Percentiles rank a stretch among this genome's conserved stretches.
phyloP scores from a whole-genome alignment of 805 yeast genomes.

The Starmerella floricola region DNA sequence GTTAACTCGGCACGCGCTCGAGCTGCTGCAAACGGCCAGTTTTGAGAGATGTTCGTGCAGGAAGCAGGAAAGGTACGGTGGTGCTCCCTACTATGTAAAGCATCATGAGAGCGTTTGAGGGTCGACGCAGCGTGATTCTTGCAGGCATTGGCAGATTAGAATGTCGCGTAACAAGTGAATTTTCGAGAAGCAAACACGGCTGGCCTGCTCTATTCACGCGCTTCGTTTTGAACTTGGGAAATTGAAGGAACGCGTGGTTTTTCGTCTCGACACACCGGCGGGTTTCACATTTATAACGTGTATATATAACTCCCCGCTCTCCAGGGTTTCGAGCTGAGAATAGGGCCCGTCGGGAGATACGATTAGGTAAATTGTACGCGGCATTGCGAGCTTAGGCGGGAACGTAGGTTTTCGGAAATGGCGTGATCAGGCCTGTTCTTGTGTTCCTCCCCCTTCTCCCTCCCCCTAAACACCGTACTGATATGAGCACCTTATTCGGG shows the following conservation, averaged over 20 bases:
- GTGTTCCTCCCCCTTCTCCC: no score
- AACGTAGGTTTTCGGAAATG: background rate
- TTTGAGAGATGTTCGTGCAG: constrained; percentile 23
- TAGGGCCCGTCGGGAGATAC: background rate
- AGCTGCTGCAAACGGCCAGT: constrained; percentile 1
- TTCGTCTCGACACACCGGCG: no score
- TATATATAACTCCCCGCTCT: background rate
- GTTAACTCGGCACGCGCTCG: background rate
- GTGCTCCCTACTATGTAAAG: constrained; percentile 24
- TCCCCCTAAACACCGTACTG: no score
- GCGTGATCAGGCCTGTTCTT: no score
- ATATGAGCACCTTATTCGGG: no score
- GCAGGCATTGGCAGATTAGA: background rate
- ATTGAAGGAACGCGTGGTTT: no score
- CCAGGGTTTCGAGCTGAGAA: background rate
- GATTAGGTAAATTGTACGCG: constrained; percentile 7
- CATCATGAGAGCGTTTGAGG: constrained; percentile 14
- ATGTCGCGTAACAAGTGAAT: background rate
- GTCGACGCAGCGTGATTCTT: background rate
- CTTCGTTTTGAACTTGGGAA: no score
- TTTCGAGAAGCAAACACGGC: background rate
- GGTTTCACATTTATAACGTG: no score
- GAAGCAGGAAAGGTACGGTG: constrained; percentile 26
- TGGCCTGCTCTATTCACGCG: no score
- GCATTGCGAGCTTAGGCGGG: constrained; percentile 1